Conservation (phyloP, 495 filamentous ascomycete genomes). For the Penicillium canescens region DNA sequence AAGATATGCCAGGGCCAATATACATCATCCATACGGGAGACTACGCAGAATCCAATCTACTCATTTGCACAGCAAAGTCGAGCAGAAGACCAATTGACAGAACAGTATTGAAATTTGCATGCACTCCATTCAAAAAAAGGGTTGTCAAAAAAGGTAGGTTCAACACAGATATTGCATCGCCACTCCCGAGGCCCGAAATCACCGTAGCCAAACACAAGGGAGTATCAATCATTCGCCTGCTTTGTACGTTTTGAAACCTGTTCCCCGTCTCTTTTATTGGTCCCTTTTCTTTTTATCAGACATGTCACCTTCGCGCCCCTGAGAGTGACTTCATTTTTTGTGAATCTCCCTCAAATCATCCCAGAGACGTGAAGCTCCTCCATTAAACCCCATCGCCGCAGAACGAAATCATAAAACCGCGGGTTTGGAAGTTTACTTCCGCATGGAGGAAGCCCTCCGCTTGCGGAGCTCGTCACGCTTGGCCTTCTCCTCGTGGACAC, state of each 20-base stretch:
- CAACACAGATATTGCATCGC: conserved; percentile 27
- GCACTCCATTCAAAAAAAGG: conserved; percentile 37
- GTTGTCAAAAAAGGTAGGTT: conserved; percentile 31
- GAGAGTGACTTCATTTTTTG: conserved; percentile 31
- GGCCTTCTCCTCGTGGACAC: conserved; percentile 90
- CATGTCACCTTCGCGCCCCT: conserved; percentile 28
- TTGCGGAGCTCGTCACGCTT: conserved; percentile 91
- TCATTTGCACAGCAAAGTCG: not conserved
- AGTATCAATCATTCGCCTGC: conserved; percentile 21
- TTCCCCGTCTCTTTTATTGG: conserved; percentile 24
- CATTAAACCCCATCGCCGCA: conserved; percentile 38
- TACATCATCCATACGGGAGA: too few relatives aligned
- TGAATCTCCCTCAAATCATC: conserved; percentile 22
- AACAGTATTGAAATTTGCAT: conserved; percentile 30
- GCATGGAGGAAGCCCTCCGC: conserved; percentile 93
- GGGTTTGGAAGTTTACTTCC: conserved; percentile 62
- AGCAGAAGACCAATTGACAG: conserved; percentile 6
- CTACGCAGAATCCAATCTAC: too few relatives aligned
- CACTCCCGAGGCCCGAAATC: conserved; percentile 18
- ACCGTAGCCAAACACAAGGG: conserved; percentile 19
- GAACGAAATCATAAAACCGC: conserved; percentile 35
- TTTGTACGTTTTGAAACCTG: conserved; percentile 21
- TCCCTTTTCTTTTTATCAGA: conserved; percentile 28
- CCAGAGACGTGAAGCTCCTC: conserved; percentile 33
- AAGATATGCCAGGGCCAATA: too few relatives aligned